These are phyloP conservation scores for Calonectria henricotiae DNA, from an alignment of 2,329 filamentous ascomycete species.

Conservation along the genomic window DNA sequence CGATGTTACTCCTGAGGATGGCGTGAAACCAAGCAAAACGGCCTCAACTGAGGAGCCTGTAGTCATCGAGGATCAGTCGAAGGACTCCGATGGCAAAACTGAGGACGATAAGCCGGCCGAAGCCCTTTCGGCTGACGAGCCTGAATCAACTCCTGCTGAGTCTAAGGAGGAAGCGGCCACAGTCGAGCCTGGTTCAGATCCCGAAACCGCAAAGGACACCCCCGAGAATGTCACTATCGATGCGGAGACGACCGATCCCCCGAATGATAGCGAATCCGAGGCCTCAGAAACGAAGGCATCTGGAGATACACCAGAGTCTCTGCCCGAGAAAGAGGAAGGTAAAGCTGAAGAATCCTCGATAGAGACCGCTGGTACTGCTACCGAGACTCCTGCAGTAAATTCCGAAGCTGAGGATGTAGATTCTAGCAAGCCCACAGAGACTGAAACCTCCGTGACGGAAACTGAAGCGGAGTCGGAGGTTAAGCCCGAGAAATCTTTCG, in stretches of 20 bases:
- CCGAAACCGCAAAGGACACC: constrained; percentile 17
- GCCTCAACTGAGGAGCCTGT: constrained; percentile 8
- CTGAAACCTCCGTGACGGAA: constrained; percentile 22
- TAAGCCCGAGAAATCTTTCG: constrained; percentile 6
- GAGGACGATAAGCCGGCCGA: constrained; percentile 24
- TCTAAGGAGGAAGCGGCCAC: constrained; percentile 8
- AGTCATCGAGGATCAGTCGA: constrained; percentile 18
- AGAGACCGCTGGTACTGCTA: constrained; percentile 21
- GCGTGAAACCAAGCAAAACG: constrained; percentile 8
- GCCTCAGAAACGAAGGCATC: constrained; percentile 4
- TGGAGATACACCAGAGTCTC: constrained; percentile 28
- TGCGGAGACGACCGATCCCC: background rate
- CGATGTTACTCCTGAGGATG: constrained; percentile 13
- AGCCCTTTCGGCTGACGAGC: background rate
- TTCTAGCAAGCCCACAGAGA: constrained; percentile 19
- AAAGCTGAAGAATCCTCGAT: constrained; percentile 18
- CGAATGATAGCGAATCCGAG: constrained; percentile 19
- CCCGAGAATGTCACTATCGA: constrained; percentile 9
- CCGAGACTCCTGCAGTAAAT: constrained; percentile 25
- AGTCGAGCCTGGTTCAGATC: background rate
- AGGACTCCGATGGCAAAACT: constrained; percentile 18
- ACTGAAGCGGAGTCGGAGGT: constrained; percentile 24
- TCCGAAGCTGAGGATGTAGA: constrained; percentile 30
- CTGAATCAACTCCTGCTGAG: background rate
- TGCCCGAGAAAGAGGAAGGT: constrained; percentile 27